Conservation (phyloP, 768 basidiomycete species). For the Leccinum imitatum region DNA sequence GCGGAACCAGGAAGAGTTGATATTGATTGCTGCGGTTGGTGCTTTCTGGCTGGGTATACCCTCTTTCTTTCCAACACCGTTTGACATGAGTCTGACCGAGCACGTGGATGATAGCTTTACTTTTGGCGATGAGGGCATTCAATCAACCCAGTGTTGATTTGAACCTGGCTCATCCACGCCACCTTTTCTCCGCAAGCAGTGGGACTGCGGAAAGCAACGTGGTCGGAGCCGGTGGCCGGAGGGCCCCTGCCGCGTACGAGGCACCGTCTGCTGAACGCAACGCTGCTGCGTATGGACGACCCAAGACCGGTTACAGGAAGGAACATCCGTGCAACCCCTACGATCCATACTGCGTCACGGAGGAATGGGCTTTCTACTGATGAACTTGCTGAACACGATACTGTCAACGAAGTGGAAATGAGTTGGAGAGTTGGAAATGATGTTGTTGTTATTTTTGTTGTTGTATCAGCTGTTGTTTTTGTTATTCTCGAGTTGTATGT, state of each 20-base stretch:
- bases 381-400: constrained; percentile 1
- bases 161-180: constrained; percentile 30
- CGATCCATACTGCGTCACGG: constrained; percentile 66
- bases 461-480: background rate
- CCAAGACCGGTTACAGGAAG: constrained; percentile 33
- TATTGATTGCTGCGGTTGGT: constrained; percentile 69
- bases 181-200: constrained; percentile 34
- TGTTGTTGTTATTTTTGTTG: constrained; percentile 1
- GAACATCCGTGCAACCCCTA: constrained; percentile 59
- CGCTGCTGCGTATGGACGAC: constrained; percentile 30
- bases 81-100: constrained; percentile 6
- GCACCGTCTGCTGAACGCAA: constrained; percentile 29
- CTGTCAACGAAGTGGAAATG: constrained; percentile 3
- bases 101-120: constrained; percentile 33
- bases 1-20: constrained; percentile 70
- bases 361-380: constrained; percentile 61
- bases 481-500: constrained; percentile 16
- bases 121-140: constrained; percentile 43
- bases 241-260: constrained; percentile 22
- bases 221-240: constrained; percentile 32
- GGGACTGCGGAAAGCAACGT: constrained; percentile 35
- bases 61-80: background rate
- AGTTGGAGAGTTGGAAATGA: constrained; percentile 3
- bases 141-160: constrained; percentile 32
- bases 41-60: constrained; percentile 75